Percentiles rank a stretch among this genome's conserved stretches.
Conservation (phyloP, 2,329 filamentous ascomycete species). For the Raffaelea albimanens region DNA sequence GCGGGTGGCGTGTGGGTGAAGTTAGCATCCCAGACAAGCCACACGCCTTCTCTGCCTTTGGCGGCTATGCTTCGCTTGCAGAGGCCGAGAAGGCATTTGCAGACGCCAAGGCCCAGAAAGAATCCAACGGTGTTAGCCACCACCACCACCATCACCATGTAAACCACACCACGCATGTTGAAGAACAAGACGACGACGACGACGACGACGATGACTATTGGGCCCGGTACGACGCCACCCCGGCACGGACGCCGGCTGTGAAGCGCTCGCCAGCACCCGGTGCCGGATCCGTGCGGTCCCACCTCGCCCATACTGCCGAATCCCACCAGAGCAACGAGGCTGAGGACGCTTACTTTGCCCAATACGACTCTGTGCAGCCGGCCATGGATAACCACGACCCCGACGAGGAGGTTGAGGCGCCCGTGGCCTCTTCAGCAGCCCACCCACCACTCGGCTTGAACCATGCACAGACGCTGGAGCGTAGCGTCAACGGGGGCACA, state of each 20-base stretch:
- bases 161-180: slow-evolving; percentile 14
- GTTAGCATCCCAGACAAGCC: slow-evolving; percentile 50
- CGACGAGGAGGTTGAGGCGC: slow-evolving; percentile 44
- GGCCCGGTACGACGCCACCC: slow-evolving; percentile 67
- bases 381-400: slow-evolving; percentile 74
- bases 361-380: slow-evolving; percentile 70
- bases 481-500: slow-evolving; percentile 27
- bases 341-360: slow-evolving; percentile 66
- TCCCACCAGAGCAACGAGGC: slow-evolving; percentile 24
- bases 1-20: slow-evolving; percentile 66
- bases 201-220: slow-evolving; percentile 74
- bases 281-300: slow-evolving; percentile 14
- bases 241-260: slow-evolving; percentile 51
- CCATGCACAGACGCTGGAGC: slow-evolving; percentile 14
- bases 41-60: slow-evolving; percentile 44
- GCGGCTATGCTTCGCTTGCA: slow-evolving; percentile 38
- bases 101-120: slow-evolving; percentile 15
- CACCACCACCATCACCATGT: slow-evolving; percentile 4
- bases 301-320: no score
- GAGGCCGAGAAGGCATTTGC: slow-evolving; percentile 53
- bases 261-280: slow-evolving; percentile 54
- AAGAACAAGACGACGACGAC: slow-evolving; percentile 42
- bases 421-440: slow-evolving; percentile 23
- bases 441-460: slow-evolving; percentile 13
- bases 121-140: slow-evolving; percentile 12